A percentile compares a stretch with the other conserved stretches of the same genome.
phyloP scores from a whole-genome alignment of 305 asterid species.

The Withania somnifera region DNA sequence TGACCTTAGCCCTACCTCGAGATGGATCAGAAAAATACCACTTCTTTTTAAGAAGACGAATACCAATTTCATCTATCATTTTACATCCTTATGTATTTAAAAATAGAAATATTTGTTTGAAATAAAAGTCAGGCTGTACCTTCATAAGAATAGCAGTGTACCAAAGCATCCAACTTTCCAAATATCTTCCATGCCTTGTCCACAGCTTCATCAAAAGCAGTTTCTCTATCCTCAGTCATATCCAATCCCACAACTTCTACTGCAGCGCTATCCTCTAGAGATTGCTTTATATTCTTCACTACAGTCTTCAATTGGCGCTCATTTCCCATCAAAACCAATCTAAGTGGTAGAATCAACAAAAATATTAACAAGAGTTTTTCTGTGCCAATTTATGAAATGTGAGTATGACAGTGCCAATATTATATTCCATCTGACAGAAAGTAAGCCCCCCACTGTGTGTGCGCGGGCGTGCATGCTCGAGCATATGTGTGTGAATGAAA shows the following conservation, averaged over 20 bases:
- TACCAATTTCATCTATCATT: neutral
- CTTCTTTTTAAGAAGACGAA: neutral
- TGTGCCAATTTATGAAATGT: neutral
- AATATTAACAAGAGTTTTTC: neutral
- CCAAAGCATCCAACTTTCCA: constrained; percentile 68
- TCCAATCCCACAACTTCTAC: constrained; percentile 63
- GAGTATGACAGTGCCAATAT: neutral
- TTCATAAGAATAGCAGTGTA: constrained; percentile 72
- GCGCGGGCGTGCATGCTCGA: too few relatives aligned
- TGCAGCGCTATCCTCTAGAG: constrained; percentile 29
- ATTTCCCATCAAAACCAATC: constrained; percentile 75
- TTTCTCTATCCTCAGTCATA: constrained; percentile 57
- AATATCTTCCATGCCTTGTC: constrained; percentile 39
- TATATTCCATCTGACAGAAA: neutral
- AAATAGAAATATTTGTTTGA: neutral
- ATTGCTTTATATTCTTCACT: constrained; percentile 37
- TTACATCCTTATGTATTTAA: neutral
- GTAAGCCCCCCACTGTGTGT: neutral
- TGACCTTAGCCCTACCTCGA: neutral
- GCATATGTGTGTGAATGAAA: neutral
- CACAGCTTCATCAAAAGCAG: constrained; percentile 51
- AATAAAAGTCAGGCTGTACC: constrained; percentile 19
- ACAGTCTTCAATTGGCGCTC: constrained; percentile 41
- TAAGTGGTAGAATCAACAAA: neutral
- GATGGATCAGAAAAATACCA: neutral